Conservation (phyloP, 306 rosid genomes). For the Castanopsis chinensis region DNA sequence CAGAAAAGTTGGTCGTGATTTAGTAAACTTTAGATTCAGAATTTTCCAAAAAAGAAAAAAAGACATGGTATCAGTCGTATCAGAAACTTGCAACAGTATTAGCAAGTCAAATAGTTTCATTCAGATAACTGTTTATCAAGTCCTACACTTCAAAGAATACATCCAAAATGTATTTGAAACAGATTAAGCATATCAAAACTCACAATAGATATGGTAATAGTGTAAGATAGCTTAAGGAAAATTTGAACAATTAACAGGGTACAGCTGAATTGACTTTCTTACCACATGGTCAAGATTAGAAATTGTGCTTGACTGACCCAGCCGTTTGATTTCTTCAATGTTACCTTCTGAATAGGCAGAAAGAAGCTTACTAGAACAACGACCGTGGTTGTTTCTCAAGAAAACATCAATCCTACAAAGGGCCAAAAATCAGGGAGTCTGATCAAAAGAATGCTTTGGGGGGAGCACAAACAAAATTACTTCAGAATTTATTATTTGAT, state of each 20-base stretch:
- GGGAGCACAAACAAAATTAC: no score
- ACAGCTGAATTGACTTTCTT: constrained; percentile 21
- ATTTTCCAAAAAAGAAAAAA: no score
- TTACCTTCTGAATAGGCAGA: constrained; percentile 80
- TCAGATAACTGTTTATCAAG: no score
- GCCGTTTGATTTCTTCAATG: constrained; percentile 75
- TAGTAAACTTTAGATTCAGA: no score
- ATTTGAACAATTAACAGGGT: neutral
- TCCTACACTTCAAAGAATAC: neutral
- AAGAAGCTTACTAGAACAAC: constrained; percentile 75
- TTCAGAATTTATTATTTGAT: no score
- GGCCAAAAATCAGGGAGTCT: neutral
- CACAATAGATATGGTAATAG: neutral
- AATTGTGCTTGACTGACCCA: constrained; percentile 64
- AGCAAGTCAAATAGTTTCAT: no score
- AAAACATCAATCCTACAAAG: constrained; percentile 75
- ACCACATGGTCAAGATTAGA: constrained; percentile 86
- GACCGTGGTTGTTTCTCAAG: constrained; percentile 69
- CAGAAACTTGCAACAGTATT: no score
- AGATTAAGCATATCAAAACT: neutral
- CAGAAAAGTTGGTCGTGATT: no score
- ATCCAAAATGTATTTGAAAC: neutral
- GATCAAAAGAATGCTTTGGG: neutral
- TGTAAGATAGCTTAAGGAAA: neutral
- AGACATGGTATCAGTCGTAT: no score